These are phyloP conservation scores for Pichia sp. DNA, from an alignment of 1,139 yeast species.

Conservation along the genomic window DNA sequence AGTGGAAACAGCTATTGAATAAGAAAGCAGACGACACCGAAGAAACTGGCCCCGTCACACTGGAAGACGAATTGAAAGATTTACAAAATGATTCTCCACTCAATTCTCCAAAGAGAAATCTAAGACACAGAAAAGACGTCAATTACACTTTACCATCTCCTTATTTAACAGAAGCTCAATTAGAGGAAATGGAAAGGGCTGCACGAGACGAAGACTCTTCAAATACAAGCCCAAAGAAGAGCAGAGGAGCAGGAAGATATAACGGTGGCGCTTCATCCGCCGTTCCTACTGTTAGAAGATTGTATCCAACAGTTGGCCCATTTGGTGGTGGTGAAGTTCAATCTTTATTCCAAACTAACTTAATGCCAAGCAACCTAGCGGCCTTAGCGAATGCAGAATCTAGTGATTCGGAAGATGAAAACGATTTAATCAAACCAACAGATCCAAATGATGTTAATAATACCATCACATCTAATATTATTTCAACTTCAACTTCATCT, in stretches of 20 bases:
- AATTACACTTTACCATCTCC: constrained; percentile 92
- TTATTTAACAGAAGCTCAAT: constrained; percentile 47
- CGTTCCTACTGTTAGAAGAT: constrained; percentile 44
- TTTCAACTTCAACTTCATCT: constrained; percentile 12
- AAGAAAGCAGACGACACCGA: constrained; percentile 13
- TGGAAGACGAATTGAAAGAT: constrained; percentile 40
- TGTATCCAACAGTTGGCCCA: constrained; percentile 96
- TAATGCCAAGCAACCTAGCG: constrained; percentile 51
- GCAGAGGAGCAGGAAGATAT: constrained; percentile 26
- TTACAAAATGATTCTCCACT: constrained; percentile 46
- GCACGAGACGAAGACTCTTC: constrained; percentile 25
- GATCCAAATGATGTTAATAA: constrained; percentile 29
- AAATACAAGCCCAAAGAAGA: constrained; percentile 34
- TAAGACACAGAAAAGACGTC: constrained; percentile 75
- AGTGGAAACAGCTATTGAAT: constrained; percentile 4
- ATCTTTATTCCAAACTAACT: constrained; percentile 59
- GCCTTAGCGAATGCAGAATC: constrained; percentile 33
- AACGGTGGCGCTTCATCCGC: constrained; percentile 23
- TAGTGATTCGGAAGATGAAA: constrained; percentile 39
- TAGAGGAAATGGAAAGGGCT: constrained; percentile 23
- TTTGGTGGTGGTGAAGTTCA: constrained; percentile 91
- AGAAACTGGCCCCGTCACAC: constrained; percentile 6
- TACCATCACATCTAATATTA: constrained; percentile 21
- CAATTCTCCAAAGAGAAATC: constrained; percentile 45
- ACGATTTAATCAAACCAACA: constrained; percentile 34